Base-by-base conservation (phyloP, 116 monocot species). In the Phalaenopsis hybrid region DNA sequence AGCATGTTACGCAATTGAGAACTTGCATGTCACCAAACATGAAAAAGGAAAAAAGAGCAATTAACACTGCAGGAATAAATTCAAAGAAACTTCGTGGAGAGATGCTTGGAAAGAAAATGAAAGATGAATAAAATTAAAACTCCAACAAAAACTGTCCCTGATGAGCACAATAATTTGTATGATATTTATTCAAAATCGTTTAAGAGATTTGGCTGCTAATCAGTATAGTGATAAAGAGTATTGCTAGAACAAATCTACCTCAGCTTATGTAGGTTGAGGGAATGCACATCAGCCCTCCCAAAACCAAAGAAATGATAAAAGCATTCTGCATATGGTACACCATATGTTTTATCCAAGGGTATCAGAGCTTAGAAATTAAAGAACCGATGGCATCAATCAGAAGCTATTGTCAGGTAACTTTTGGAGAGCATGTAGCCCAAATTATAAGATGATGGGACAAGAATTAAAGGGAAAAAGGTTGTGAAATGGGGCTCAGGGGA, bases 1-100 rank as follows among this genome's bases (percentile, higher is more conserved):
- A 72, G 37, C 72, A 72, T 72, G 37, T 72, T 72, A 72, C 41
- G 72, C 13, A 31, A 72, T 72, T 72, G 34, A 72, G 34, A 72
- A 72, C 13, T 37, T 72, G 37, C 37, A 34, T 6, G 9, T 34
- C 17, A 33, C 69, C 7, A 69, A 31, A 6, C 0, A 31, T 31
- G 31, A 31, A 69, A 8, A 33, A 7, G 5, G 7, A 31, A 69
- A 69, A 10, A 69, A 69, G 69, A 28, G 21, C 6, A 11, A 31
- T 7, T 69, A 31, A 69, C n/a, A 69, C 3, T 69, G 69, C 31
- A 31, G 69, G 13, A 9, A 72, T 34, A 31, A 34, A 72, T 72
- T 72, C 3, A 37, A 13, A 37, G 72, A 72, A 63, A 6, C 18
- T 72, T 72, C 13, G 13, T 34, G 37, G 72, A 21, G 37, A 69